These are phyloP conservation scores for Ophiorrhiza pumila DNA, from an alignment of 257 asterid species.

Conservation along the genomic window DNA sequence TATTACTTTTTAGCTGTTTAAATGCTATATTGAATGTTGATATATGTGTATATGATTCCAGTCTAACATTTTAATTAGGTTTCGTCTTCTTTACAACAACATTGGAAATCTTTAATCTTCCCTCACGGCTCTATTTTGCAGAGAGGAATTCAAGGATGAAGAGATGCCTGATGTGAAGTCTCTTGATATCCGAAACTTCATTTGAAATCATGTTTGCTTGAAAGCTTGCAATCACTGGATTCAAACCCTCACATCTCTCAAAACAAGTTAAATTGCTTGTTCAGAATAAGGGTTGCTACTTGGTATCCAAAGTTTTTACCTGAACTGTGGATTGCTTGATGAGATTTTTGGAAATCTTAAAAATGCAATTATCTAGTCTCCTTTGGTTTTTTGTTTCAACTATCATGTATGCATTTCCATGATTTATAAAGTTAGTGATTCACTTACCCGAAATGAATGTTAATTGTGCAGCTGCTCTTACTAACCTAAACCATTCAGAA, in stretches of 20 bases:
- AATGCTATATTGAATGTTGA: too few relatives aligned
- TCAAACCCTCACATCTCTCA: neutral
- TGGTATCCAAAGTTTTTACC: neutral
- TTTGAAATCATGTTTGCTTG: constrained; percentile 23
- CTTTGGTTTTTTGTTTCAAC: too few relatives aligned
- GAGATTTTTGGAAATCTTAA: too few relatives aligned
- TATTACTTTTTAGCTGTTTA: too few relatives aligned
- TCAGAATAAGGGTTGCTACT: neutral
- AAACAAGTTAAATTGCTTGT: neutral
- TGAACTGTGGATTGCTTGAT: too few relatives aligned
- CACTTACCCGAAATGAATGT: too few relatives aligned
- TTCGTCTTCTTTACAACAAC: neutral
- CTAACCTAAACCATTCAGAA: too few relatives aligned
- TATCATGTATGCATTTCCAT: too few relatives aligned
- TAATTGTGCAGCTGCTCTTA: too few relatives aligned
- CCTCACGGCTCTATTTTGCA: constrained; percentile 19
- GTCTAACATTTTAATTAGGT: neutral
- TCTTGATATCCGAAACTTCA: constrained; percentile 75
- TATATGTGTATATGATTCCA: too few relatives aligned
- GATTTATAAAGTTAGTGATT: too few relatives aligned
- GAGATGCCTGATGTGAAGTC: constrained; percentile 76
- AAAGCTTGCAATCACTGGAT: neutral
- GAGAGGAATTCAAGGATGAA: constrained; percentile 91
- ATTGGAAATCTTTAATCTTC: neutral
- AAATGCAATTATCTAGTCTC: too few relatives aligned